phyloP scores from a whole-genome alignment of 2,329 filamentous ascomycete genomes.

The Myriosclerotinia scirpicola region DNA sequence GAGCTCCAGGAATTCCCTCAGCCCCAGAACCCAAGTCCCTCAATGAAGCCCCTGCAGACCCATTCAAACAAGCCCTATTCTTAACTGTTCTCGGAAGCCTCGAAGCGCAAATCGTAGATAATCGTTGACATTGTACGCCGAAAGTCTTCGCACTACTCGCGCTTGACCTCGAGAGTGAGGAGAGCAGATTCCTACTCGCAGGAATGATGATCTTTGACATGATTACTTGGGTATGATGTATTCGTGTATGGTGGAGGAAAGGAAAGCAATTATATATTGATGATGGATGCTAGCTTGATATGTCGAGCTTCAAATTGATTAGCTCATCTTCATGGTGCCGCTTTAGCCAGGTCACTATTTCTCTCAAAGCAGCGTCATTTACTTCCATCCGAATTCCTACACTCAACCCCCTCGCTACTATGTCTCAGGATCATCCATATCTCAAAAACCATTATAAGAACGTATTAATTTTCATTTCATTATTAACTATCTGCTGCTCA shows the following conservation, averaged over 20 bases:
- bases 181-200: not conserved
- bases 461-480: constrained; percentile 6
- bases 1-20: not conserved
- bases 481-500: constrained; percentile 21
- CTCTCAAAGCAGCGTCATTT: not conserved
- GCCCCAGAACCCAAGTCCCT: not conserved
- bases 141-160: constrained; percentile 16
- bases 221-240: not conserved
- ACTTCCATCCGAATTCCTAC: constrained; percentile 1
- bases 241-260: not conserved
- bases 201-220: constrained; percentile 7
- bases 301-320: constrained; percentile 1
- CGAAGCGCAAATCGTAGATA: constrained; percentile 21
- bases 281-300: constrained; percentile 6
- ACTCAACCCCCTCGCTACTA: constrained; percentile 13
- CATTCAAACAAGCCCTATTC: not conserved
- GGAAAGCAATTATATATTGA: not conserved
- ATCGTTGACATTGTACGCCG: constrained; percentile 25
- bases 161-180: not conserved
- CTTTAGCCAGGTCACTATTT: not conserved
- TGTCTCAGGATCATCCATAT: constrained; percentile 4
- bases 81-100: not conserved
- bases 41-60: not conserved
- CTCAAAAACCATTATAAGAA: not conserved
- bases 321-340: not conserved